Evolutionary conservation across 345 rosid genomes (phyloP).

Genomic region (Hevea brasiliensis): DNA sequence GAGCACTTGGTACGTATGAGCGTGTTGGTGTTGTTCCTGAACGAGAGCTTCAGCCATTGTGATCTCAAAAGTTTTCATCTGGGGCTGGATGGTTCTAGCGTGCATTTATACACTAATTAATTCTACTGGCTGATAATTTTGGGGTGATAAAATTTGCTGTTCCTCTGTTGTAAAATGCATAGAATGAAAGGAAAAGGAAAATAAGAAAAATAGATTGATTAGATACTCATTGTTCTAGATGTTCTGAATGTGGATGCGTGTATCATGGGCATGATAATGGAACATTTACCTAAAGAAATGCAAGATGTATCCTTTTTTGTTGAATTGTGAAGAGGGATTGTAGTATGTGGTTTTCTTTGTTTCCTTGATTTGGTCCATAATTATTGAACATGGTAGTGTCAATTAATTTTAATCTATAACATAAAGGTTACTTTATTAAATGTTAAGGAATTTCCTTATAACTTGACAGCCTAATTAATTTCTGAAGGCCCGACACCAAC

Average conservation of each 20-base stretch:
- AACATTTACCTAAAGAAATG: too few relatives aligned
- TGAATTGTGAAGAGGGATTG: too few relatives aligned
- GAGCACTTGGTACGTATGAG: slow-evolving; percentile 40
- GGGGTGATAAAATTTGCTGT: neutral
- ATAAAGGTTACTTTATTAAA: too few relatives aligned
- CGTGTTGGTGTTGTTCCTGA: slow-evolving; percentile 66
- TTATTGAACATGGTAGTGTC: too few relatives aligned
- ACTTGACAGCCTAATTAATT: too few relatives aligned
- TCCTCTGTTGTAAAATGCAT: slow-evolving; percentile 13
- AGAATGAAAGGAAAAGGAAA: slow-evolving; percentile 1
- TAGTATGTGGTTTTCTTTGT: too few relatives aligned
- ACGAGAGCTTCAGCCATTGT: slow-evolving; percentile 80
- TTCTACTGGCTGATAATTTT: neutral
- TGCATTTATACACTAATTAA: neutral
- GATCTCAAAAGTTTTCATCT: slow-evolving; percentile 5
- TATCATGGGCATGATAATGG: neutral
- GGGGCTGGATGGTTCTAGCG: neutral
- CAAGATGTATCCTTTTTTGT: too few relatives aligned
- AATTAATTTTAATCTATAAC: too few relatives aligned
- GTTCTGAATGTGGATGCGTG: neutral
- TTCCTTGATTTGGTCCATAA: too few relatives aligned
- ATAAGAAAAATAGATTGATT: neutral
- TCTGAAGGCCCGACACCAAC: too few relatives aligned
- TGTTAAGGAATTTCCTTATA: too few relatives aligned
- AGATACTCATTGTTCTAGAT: neutral